Evolutionary conservation across 352 stramenopile genomes (phyloP), one percentile per base, ranked within the genome.

Genomic region (Phytophthora quininea): DNA sequence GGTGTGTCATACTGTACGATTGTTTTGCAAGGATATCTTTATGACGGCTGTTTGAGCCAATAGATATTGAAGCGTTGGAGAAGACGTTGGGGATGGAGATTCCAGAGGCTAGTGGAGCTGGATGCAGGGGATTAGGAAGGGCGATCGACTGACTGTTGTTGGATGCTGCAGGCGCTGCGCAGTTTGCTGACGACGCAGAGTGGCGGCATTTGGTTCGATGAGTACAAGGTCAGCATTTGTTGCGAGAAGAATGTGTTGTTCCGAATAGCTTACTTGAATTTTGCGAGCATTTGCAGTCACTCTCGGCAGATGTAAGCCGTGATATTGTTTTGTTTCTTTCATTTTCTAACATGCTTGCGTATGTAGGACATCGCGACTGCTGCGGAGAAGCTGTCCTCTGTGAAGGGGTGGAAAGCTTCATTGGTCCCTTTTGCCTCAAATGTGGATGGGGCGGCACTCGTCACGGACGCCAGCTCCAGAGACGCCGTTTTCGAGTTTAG

Each of bases 201-300:
- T 32, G 83, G 88, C 2, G 86, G 86, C 5, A 79, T 96, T 31
- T 96, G 83, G 83, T 96, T 96, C 32, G 85, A 96, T 46, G 86
- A 92, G 51, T 96, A 88, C 73, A 89, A 88, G 73, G 79, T 84
- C 48, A 10, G 37, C 30, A 3, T 6, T 33, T 32, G 9, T 29
- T 24, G 19, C 19, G 19, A 24, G 19, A 24, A 24, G 19, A 24
- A 24, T 24, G 19, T 24, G 19, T 24, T 24, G 19, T 24, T 24
- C 19, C 19, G 19, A 24, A 24, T 24, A 24, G 19, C 19, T 24
- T 24, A 24, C 19, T 24, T 24, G 19, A 24, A 24, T 24, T 24
- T 24, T 12, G 12, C 19, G 3, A 43, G 12, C 27, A 8, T n/a
- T 15, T 60, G 40, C 37, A 92, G 82, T 90, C 84, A 2, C 68